Conservation (phyloP, 2,329 filamentous ascomycete species). For the Ceratocystis cubensis region DNA sequence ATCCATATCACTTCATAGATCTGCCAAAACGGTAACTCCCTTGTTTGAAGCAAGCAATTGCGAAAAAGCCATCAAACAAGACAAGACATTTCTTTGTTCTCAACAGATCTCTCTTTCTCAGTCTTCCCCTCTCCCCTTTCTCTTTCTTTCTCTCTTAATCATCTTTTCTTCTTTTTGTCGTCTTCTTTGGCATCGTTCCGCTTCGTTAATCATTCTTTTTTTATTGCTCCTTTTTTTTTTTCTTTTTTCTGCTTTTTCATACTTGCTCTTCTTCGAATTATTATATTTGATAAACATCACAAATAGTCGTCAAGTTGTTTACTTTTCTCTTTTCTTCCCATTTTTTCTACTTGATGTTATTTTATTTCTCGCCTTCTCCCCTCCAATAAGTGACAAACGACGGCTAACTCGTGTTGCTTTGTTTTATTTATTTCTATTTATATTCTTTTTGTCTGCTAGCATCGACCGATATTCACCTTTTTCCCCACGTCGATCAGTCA, state of each 20-base stretch:
- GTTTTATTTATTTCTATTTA: slow-evolving; percentile 1
- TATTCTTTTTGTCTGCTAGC: neutral
- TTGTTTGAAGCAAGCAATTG: neutral
- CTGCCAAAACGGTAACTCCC: neutral
- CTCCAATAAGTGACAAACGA: too few relatives aligned
- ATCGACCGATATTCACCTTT: neutral
- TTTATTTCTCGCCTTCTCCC: neutral
- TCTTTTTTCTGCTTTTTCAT: neutral
- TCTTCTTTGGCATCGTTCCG: too few relatives aligned
- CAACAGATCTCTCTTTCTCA: neutral
- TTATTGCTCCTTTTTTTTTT: neutral
- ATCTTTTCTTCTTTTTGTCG: too few relatives aligned
- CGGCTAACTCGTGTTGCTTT: neutral
- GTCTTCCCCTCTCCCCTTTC: neutral
- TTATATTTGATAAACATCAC: too few relatives aligned
- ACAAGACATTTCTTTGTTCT: neutral
- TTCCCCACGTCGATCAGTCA: neutral
- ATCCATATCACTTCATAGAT: neutral
- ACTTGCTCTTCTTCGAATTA: too few relatives aligned
- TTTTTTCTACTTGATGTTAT: neutral
- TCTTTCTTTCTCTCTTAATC: too few relatives aligned
- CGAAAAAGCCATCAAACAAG: slow-evolving; percentile 1
- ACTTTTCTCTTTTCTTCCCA: neutral
- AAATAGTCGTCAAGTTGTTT: too few relatives aligned
- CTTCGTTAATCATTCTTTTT: too few relatives aligned